Evolutionary conservation across 1,139 yeast genomes (phyloP), one percentile per base, ranked within the genome.

Genomic region (Diutina sp.): DNA sequence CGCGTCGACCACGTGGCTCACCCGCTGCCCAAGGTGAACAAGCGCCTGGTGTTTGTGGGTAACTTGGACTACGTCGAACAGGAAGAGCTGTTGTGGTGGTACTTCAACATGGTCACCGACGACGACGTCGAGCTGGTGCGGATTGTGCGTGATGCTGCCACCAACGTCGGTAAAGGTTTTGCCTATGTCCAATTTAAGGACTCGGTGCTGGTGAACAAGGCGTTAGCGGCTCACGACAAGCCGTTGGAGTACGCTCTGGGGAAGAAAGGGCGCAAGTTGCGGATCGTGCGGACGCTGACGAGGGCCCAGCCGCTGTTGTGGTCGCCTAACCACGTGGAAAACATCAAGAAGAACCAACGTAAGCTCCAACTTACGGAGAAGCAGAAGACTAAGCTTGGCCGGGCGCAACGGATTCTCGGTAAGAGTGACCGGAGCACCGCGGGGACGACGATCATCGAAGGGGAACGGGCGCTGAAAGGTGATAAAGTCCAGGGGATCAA

Each of bases 131-230:
- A 90, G 68, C 85, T 89, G 60, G 97, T 91, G 30, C 82, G 99
- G 67, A 79, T 95, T 56, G 82, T 95, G 45, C 83, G 99, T 66
- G 99, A 95, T 68, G 73, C 96, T 21, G 89, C 89, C 71, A 93
- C 98, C 35, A 93, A 95, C 65, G 76, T 93, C 60, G 99, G 99
- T 62, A 95, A 93, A 72, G 99, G 99, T 4, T 91, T 95, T 73
- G 99, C 97, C 5, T 88, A 90, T 68, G 90, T 95, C 44, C 98
- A 93, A 70, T 95, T 91, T 72, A 80, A 78, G 60, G 97, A 91
- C 69, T 73, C 91, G 30, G 80, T 85, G 58, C 78, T 86, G 47
- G 97, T 95, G 14, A 84, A 86, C 61, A 87, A 88, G 66, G 97
- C 97, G 0, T 71, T 95, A 58, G 69, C 90, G 60, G 73, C 90